phyloP scores from a whole-genome alignment of 164 flowering plant species.

The Tinospora cordifolia region DNA sequence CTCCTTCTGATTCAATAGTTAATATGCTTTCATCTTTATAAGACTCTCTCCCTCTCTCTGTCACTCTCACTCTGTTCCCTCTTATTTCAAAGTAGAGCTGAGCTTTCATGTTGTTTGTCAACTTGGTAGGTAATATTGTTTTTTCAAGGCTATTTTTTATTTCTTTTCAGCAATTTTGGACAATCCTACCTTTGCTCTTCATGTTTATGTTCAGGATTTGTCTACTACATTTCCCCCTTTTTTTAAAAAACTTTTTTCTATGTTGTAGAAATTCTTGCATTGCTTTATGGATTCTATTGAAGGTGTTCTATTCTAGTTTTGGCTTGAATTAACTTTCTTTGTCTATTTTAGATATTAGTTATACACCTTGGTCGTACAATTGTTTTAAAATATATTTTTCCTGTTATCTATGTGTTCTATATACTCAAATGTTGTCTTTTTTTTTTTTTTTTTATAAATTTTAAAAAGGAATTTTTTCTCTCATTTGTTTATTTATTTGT shows the following conservation, averaged over 20 bases:
- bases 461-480: too few species aligned
- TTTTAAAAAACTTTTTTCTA: background rate
- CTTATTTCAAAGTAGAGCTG: background rate
- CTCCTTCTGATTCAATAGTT: background rate
- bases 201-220: background rate
- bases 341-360: background rate
- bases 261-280: background rate
- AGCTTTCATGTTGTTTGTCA: background rate
- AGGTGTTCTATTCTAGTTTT: too few species aligned
- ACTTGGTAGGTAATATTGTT: background rate
- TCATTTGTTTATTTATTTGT: too few species aligned
- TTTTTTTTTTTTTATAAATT: too few species aligned
- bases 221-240: background rate
- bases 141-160: background rate
- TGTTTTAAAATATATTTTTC: too few species aligned
- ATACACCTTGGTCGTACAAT: background rate
- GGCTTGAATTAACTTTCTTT: too few species aligned
- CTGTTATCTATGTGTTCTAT: background rate
- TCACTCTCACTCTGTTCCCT: too few species aligned
- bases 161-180: background rate
- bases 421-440: background rate
- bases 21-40: background rate
- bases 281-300: too few species aligned
- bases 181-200: background rate
- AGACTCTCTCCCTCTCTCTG: background rate